Evolutionary conservation across 495 filamentous ascomycete species (phyloP).

Genomic region (Poronia punctata): DNA sequence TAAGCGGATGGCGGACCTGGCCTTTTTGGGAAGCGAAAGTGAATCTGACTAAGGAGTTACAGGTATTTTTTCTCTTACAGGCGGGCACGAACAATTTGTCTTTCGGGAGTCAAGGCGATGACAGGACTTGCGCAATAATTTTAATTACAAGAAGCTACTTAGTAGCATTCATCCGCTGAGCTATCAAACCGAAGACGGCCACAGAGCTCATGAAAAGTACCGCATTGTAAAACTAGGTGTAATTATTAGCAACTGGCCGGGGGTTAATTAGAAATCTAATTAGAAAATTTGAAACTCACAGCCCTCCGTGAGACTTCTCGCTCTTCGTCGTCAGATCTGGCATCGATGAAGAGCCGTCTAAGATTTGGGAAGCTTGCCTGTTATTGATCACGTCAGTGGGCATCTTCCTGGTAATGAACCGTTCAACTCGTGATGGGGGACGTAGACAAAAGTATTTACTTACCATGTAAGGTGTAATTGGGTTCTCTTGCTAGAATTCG

Average conservation of each 20-base stretch:
- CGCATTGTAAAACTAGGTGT: conserved; percentile 84
- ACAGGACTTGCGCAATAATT: neutral
- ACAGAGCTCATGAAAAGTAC: conserved; percentile 94
- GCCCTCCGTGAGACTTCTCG: conserved; percentile 89
- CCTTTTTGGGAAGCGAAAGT: conserved; percentile 38
- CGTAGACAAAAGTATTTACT: conserved; percentile 5
- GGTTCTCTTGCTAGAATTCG: too few species aligned
- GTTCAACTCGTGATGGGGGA: too few species aligned
- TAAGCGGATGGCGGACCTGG: conserved; percentile 34
- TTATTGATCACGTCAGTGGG: neutral
- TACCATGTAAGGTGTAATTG: too few species aligned
- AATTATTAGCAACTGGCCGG: neutral
- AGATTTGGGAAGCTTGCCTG: conserved; percentile 90
- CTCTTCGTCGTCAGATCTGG: conserved; percentile 88
- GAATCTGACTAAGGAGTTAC: conserved; percentile 34
- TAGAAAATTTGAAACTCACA: conserved; percentile 45
- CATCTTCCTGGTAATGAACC: neutral
- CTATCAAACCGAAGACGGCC: conserved; percentile 83
- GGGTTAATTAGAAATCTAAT: neutral
- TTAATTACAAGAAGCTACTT: conserved; percentile 17
- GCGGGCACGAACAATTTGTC: too few species aligned
- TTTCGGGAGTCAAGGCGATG: too few species aligned
- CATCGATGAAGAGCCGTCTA: conserved; percentile 91
- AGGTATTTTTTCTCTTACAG: neutral
- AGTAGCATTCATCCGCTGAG: conserved; percentile 56